Evolutionary conservation across 1,284 basidiomycete genomes (phyloP).

Genomic region (Puccinia novopanici): DNA sequence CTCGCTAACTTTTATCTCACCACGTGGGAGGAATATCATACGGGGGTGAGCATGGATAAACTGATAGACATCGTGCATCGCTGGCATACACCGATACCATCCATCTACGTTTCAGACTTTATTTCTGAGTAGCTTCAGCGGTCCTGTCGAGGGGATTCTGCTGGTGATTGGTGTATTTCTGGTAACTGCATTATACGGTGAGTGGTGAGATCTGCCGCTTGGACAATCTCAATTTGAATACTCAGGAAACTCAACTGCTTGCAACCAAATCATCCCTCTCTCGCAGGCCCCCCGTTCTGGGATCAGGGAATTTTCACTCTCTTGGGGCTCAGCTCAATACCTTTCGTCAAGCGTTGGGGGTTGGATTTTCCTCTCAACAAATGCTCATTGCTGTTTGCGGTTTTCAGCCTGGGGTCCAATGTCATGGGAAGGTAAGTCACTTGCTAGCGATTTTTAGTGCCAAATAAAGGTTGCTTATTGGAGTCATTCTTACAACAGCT

Average conservation of each 20-base stretch:
- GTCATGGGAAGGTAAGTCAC: slow-evolving; percentile 69
- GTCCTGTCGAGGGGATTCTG: slow-evolving; percentile 93
- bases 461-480: background rate
- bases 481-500: slow-evolving; percentile 22
- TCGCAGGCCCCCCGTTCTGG: slow-evolving; percentile 72
- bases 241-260: background rate
- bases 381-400: slow-evolving; percentile 79
- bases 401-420: slow-evolving; percentile 75
- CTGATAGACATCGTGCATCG: background rate
- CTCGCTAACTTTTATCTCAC: slow-evolving; percentile 90
- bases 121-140: slow-evolving; percentile 89
- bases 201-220: slow-evolving; percentile 61
- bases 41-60: slow-evolving; percentile 63
- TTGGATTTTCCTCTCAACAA: slow-evolving; percentile 77
- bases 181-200: slow-evolving; percentile 74
- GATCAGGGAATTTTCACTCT: slow-evolving; percentile 71
- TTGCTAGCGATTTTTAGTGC: slow-evolving; percentile 16
- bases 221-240: background rate
- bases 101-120: slow-evolving; percentile 65
- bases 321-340: slow-evolving; percentile 65
- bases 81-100: background rate
- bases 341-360: slow-evolving; percentile 60
- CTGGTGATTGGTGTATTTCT: slow-evolving; percentile 78
- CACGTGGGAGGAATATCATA: slow-evolving; percentile 98
- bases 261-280: background rate